Percentiles rank a stretch among this genome's conserved stretches.
Conservation (phyloP, 169 alveolate genomes). For the Plasmodium fragile region DNA sequence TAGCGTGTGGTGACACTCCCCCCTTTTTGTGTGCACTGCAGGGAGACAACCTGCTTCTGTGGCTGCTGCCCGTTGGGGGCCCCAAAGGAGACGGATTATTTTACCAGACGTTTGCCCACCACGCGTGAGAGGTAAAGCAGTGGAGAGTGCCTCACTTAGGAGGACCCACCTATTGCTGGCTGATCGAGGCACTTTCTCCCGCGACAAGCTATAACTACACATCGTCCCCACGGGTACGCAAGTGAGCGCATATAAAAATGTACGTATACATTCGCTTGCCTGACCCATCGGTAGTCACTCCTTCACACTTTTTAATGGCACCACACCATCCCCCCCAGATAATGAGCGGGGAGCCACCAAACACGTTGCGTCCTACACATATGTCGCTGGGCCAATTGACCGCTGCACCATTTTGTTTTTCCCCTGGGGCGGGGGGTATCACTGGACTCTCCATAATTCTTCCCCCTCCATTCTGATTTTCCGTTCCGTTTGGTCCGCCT, state of each 20-base stretch:
- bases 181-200: not conserved
- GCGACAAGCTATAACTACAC: not conserved
- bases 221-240: not conserved
- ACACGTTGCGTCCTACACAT: not conserved
- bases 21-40: not conserved
- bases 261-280: not conserved
- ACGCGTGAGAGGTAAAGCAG: not conserved
- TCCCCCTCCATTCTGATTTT: not conserved
- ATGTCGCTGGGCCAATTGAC: not conserved
- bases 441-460: not conserved
- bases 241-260: not conserved
- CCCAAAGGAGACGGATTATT: constrained; percentile 59
- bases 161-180: not conserved
- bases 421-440: not conserved
- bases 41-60: constrained; percentile 45
- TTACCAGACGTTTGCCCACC: constrained; percentile 7
- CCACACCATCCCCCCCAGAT: not conserved
- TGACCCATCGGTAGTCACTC: not conserved
- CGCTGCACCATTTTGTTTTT: not conserved
- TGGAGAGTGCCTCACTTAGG: not conserved
- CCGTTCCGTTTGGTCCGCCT: not conserved
- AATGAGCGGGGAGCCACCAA: not conserved
- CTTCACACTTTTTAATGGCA: not conserved
- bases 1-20: not conserved
- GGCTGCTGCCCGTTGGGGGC: constrained; percentile 50